Evolutionary conservation across 2,329 filamentous ascomycete genomes (phyloP).

Genomic region (Pseudogymnoascus sp.): DNA sequence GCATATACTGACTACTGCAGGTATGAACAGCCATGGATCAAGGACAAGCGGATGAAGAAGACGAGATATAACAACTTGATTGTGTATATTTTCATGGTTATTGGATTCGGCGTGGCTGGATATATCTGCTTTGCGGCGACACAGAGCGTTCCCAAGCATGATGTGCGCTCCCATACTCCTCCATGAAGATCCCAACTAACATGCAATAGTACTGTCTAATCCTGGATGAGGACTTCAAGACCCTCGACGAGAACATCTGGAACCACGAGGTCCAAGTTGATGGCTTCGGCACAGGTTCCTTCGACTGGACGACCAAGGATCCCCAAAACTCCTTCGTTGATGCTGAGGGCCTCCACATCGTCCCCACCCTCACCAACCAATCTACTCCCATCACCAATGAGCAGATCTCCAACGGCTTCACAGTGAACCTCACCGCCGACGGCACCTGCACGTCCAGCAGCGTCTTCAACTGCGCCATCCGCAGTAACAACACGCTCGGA

Average conservation of each 20-base stretch:
- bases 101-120: constrained; percentile 31
- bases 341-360: constrained; percentile 43
- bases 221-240: constrained; percentile 42
- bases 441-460: constrained; percentile 36
- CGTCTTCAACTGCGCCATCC: constrained; percentile 30
- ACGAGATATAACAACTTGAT: constrained; percentile 33
- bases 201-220: constrained; percentile 40
- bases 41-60: constrained; percentile 28
- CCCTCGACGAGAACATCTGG: constrained; percentile 40
- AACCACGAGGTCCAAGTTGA: constrained; percentile 40
- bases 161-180: not conserved
- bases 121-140: constrained; percentile 29
- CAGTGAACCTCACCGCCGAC: constrained; percentile 37
- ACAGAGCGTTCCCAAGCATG: not conserved
- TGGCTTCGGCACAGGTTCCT: constrained; percentile 37
- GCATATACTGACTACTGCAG: not conserved
- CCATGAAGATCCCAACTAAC: not conserved
- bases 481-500: constrained; percentile 37
- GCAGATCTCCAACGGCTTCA: constrained; percentile 34
- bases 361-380: constrained; percentile 43
- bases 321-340: constrained; percentile 41
- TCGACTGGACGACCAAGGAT: constrained; percentile 48
- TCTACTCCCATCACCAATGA: constrained; percentile 33
- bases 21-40: constrained; percentile 36
- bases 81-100: constrained; percentile 26